These are phyloP conservation scores for Carpinus viminea DNA, from an alignment of 306 rosid genomes.

Conservation along the genomic window DNA sequence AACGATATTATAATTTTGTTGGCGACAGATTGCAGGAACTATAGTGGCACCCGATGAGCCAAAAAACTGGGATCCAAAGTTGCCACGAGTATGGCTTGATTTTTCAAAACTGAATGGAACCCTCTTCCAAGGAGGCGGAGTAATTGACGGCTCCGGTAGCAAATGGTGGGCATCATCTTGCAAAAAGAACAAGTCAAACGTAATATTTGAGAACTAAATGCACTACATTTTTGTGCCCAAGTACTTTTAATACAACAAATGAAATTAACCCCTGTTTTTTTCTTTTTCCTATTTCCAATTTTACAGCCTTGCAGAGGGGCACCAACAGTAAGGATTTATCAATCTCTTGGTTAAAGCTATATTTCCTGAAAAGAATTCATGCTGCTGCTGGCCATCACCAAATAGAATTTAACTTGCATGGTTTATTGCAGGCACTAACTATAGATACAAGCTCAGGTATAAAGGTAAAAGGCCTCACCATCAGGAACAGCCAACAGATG, in stretches of 20 bases:
- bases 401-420: slow-evolving; percentile 26
- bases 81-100: slow-evolving; percentile 68
- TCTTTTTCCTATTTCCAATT: slow-evolving; percentile 14
- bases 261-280: slow-evolving; percentile 2
- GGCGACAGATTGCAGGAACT: slow-evolving; percentile 81
- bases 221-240: slow-evolving; percentile 3
- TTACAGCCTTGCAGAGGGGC: slow-evolving; percentile 94
- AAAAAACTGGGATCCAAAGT: slow-evolving; percentile 71
- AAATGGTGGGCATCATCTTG: slow-evolving; percentile 99
- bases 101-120: slow-evolving; percentile 60
- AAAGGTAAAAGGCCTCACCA: slow-evolving; percentile 71
- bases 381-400: slow-evolving; percentile 21
- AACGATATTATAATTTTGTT: not conserved
- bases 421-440: slow-evolving; percentile 76
- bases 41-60: slow-evolving; percentile 93
- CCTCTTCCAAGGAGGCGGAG: slow-evolving; percentile 80
- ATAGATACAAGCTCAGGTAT: slow-evolving; percentile 77
- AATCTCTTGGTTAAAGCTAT: slow-evolving; percentile 19
- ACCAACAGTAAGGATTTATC: slow-evolving; percentile 70
- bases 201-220: slow-evolving; percentile 29
- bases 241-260: slow-evolving; percentile 10
- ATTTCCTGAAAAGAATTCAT: slow-evolving; percentile 9
- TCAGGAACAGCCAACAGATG: slow-evolving; percentile 95
- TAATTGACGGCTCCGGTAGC: slow-evolving; percentile 93
- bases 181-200: slow-evolving; percentile 88